Conservation (phyloP, 2,329 filamentous ascomycete genomes). For the Drechslerella dactyloides region DNA sequence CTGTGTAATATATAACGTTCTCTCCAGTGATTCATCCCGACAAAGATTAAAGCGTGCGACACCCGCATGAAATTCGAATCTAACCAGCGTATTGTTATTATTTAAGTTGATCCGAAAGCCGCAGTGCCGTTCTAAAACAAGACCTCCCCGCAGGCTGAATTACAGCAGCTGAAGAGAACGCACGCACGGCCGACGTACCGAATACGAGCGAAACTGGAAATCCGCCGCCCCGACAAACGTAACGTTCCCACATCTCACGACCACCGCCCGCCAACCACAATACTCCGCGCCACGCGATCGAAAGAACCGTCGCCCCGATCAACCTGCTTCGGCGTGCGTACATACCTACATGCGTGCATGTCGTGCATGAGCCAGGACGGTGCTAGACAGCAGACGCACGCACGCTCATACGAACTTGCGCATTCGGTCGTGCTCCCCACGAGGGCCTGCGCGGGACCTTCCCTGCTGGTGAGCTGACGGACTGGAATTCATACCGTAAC, state of each 20-base stretch:
- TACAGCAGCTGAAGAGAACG: neutral
- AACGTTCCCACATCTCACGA: slow-evolving; percentile 16
- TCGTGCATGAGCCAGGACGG: too few relatives aligned
- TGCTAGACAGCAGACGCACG: neutral
- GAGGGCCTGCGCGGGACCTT: too few relatives aligned
- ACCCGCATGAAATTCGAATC: neutral
- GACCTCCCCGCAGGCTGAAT: too few relatives aligned
- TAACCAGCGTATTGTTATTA: too few relatives aligned
- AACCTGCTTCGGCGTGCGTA: neutral
- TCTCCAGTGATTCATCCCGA: too few relatives aligned
- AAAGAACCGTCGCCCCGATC: neutral
- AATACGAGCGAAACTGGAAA: slow-evolving; percentile 50
- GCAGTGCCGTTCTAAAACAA: too few relatives aligned
- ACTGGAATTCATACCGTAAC: too few relatives aligned
- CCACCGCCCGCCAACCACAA: slow-evolving; percentile 11
- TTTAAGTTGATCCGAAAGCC: too few relatives aligned
- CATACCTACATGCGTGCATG: too few relatives aligned
- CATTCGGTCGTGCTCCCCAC: neutral
- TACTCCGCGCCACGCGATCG: neutral
- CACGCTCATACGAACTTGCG: neutral
- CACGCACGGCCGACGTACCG: slow-evolving; percentile 3
- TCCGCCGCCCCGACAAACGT: slow-evolving; percentile 32
- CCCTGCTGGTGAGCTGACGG: too few relatives aligned
- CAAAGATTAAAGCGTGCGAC: too few relatives aligned
- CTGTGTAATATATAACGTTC: too few relatives aligned